Evolutionary conservation across 108 stramenopile species (phyloP), one percentile per base, ranked within the genome.

Genomic region (Skeletonema tropicum): DNA sequence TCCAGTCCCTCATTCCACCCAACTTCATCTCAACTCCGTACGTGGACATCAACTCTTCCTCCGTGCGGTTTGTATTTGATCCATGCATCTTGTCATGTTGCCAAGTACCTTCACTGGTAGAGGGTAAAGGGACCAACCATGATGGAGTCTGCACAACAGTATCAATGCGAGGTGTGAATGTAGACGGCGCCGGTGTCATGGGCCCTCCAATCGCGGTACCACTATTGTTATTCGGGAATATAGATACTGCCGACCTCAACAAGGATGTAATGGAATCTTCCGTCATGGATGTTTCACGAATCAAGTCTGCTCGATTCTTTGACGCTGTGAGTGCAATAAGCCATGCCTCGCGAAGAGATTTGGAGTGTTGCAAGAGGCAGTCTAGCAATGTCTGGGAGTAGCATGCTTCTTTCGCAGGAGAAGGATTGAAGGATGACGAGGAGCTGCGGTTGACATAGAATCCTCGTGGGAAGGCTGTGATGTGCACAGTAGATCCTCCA

Each of bases 1-100:
- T 98, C 98, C 98, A 98, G 74, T 98, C 98, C 33, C 96, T 77
- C 38, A 85, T 57, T 5, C 86, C 85, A 8, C 97, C 97, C 60
- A 63, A 82, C 19, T 92, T 83, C 31, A 96, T 71, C 60, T 98
- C 97, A 70, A 98, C 82, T n/a, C 97, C 97, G 69, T 87, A 96
- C 8, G 81, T 77, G 41, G 75, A 71, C 2, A 80, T 69, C 12
- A 95, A 70, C 29, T 96, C 94, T 21, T 94, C 93, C 65, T 97
- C 96, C 6, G 91, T 79, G 13, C 90, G 79, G 6, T 62, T 48
- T n/a, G 61, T 39, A 72, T 87, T 89, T 65, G 84, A 89, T 29
- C 64, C 36, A 68, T 97, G 95, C 30, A 81, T 41, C 13, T 68
- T 58, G 5, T 68, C 35, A 33, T 69, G 65, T 59, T 87, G 68